Percentiles rank a stretch among this genome's conserved stretches.
Conservation (phyloP, 1,284 basidiomycete species). For the Fistulinella cinereoalba region DNA sequence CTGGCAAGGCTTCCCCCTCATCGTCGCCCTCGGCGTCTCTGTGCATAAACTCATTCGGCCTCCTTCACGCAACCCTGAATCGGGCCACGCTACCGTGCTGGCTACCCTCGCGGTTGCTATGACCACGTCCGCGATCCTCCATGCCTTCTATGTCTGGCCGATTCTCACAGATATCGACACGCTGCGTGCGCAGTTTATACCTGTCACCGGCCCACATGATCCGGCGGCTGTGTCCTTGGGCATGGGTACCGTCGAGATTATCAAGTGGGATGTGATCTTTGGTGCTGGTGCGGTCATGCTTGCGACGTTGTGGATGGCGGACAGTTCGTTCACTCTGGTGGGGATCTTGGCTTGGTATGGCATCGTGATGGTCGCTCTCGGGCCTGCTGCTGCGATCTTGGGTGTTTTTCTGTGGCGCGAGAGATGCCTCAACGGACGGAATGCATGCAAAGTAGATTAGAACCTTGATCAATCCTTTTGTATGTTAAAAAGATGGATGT, state of each 20-base stretch:
- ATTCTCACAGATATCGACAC: slow-evolving; percentile 22
- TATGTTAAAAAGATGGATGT: no score
- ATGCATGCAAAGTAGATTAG: no score
- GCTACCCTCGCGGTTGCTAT: slow-evolving; percentile 32
- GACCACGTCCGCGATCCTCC: slow-evolving; percentile 37
- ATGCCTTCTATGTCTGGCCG: slow-evolving; percentile 37
- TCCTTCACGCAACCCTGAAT: slow-evolving; percentile 23
- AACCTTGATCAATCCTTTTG: no score
- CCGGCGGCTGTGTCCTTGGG: slow-evolving; percentile 17
- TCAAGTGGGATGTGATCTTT: slow-evolving; percentile 46
- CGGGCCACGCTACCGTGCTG: slow-evolving; percentile 38
- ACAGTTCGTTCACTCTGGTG: slow-evolving; percentile 10
- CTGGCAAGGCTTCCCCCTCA: slow-evolving; percentile 47
- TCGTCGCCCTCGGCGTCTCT: slow-evolving; percentile 29
- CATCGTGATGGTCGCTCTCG: slow-evolving; percentile 35
- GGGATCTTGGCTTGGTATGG: slow-evolving; percentile 38
- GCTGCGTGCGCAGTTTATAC: slow-evolving; percentile 32
- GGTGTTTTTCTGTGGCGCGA: slow-evolving; percentile 46
- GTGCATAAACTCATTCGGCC: slow-evolving; percentile 25
- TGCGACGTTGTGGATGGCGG: slow-evolving; percentile 44
- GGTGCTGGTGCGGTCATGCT: slow-evolving; percentile 35
- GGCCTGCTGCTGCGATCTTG: slow-evolving; percentile 44
- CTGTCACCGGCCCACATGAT: slow-evolving; percentile 23
- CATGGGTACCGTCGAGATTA: slow-evolving; percentile 35
- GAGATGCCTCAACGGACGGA: not conserved